Evolutionary conservation across 306 rosid genomes (phyloP).

Genomic region (Cucurbita ficifolia): DNA sequence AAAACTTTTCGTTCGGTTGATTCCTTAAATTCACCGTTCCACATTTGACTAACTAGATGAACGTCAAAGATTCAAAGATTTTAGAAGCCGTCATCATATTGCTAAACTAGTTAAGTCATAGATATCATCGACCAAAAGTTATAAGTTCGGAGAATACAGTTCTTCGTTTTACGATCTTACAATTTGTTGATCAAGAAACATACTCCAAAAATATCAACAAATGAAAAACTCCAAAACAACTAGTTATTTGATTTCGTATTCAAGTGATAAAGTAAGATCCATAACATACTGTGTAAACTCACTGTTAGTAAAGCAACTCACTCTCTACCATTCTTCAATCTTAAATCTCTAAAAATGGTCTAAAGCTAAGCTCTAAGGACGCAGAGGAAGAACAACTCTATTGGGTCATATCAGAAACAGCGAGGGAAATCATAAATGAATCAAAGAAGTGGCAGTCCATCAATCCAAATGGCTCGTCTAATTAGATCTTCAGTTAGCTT

Average conservation of each 20-base stretch:
- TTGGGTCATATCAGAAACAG: background rate
- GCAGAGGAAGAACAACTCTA: background rate
- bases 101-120: too few species aligned
- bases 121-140: too few species aligned
- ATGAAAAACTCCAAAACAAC: background rate
- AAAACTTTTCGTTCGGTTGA: too few species aligned
- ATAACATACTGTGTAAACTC: background rate
- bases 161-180: too few species aligned
- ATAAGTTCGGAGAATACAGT: too few species aligned
- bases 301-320: background rate
- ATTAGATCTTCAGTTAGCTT: background rate
- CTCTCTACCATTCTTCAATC: background rate
- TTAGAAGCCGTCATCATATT: too few species aligned
- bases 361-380: background rate
- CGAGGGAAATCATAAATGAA: background rate
- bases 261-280: background rate
- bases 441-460: background rate
- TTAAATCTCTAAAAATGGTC: background rate
- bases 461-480: background rate
- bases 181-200: too few species aligned
- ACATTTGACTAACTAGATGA: too few species aligned
- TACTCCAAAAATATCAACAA: background rate
- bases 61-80: too few species aligned
- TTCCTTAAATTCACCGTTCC: too few species aligned
- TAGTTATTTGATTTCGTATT: background rate